A percentile compares a stretch with the other conserved stretches of the same genome.
Conservation (phyloP, 164 flowering plant species). For the Sedum album region DNA sequence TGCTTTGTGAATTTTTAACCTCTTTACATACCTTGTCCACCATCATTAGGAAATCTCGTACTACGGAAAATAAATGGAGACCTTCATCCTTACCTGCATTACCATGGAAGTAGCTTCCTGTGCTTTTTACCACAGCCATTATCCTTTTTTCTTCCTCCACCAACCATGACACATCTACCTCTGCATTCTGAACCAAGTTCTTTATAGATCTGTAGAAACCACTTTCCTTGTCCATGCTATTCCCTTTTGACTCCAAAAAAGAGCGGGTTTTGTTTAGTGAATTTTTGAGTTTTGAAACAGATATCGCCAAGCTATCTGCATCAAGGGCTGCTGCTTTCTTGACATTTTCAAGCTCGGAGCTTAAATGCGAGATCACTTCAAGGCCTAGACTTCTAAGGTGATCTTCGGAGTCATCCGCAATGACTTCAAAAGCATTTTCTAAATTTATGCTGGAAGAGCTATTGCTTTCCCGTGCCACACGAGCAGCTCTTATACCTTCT, state of each 20-base stretch:
- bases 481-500: conserved; percentile 79
- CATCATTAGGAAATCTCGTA: too few relatives aligned
- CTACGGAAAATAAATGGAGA: too few relatives aligned
- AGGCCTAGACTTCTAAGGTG: conserved; percentile 64
- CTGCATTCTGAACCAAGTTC: too few relatives aligned
- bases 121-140: conserved; percentile 57
- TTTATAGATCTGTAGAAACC: conserved; percentile 43
- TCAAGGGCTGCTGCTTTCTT: conserved; percentile 72
- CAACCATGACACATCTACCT: too few relatives aligned
- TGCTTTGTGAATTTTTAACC: conserved; percentile 35
- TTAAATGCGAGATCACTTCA: conserved; percentile 57
- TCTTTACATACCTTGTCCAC: too few relatives aligned
- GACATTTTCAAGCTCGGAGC: conserved; percentile 63
- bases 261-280: conserved; percentile 31
- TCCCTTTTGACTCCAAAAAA: conserved; percentile 50
- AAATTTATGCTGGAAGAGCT: conserved; percentile 48
- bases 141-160: too few relatives aligned
- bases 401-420: conserved; percentile 36
- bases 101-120: conserved; percentile 93
- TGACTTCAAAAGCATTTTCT: conserved; percentile 37
- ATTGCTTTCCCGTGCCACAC: conserved; percentile 35
- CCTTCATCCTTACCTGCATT: too few relatives aligned
- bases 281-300: conserved; percentile 45
- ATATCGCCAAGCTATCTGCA: conserved; percentile 50
- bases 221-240: conserved; percentile 28